phyloP scores from a whole-genome alignment of 371 early-diverging fungal species.

The Mucor ambiguus region DNA sequence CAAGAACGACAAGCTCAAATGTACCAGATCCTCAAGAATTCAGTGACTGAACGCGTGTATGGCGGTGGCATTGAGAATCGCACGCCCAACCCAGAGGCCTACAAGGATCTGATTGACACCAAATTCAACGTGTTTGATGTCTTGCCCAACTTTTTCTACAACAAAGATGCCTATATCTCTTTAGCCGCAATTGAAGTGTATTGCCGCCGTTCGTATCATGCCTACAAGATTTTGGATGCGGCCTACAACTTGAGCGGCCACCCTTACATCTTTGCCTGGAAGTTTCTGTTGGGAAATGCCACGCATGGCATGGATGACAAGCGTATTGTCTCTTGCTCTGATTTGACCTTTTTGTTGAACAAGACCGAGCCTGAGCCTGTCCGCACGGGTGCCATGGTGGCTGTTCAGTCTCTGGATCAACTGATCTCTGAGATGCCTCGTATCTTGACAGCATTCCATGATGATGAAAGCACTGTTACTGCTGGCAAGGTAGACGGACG shows the following conservation, averaged over 20 bases:
- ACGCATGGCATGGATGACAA: constrained; percentile 51
- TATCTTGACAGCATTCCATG: constrained; percentile 57
- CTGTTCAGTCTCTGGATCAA: constrained; percentile 57
- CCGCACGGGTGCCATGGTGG: constrained; percentile 73
- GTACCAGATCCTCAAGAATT: constrained; percentile 78
- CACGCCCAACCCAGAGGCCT: constrained; percentile 51
- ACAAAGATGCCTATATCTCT: constrained; percentile 75
- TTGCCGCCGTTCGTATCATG: constrained; percentile 94
- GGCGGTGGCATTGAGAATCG: constrained; percentile 43
- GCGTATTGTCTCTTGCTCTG: constrained; percentile 76
- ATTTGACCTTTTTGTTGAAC: constrained; percentile 68
- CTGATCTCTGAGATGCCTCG: constrained; percentile 53
- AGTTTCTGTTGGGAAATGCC: constrained; percentile 71
- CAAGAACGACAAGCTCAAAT: constrained; percentile 89
- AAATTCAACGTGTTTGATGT: constrained; percentile 96
- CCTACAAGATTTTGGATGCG: constrained; percentile 86
- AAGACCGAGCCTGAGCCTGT: constrained; percentile 66
- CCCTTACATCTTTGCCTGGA: constrained; percentile 81
- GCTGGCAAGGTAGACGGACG: constrained; percentile 26
- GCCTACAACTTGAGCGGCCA: constrained; percentile 72
- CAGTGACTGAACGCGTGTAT: constrained; percentile 80
- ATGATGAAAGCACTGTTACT: constrained; percentile 21
- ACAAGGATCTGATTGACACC: constrained; percentile 89
- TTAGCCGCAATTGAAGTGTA: constrained; percentile 95
- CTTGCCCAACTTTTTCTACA: constrained; percentile 92